A percentile compares a stretch with the other conserved stretches of the same genome.
Conservation (phyloP, 2,329 filamentous ascomycete species). For the Chaetothyriales sp. region DNA sequence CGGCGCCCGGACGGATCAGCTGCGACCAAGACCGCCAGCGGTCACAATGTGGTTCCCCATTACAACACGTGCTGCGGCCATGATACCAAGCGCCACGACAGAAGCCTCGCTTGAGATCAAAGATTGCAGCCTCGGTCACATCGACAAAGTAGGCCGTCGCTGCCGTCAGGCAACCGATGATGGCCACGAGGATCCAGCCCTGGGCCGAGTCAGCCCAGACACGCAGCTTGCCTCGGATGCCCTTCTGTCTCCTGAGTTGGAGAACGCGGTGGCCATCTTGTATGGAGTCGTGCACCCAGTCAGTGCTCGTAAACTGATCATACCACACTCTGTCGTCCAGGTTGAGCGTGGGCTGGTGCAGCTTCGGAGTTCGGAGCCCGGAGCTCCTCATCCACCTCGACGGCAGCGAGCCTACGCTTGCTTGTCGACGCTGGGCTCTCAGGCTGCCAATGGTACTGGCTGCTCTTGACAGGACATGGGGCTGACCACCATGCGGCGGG, state of each 20-base stretch:
- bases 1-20: constrained; percentile 40
- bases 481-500: constrained; percentile 2
- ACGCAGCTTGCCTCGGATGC: constrained; percentile 65
- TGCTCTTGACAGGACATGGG: background rate
- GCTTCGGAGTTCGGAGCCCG: constrained; percentile 14
- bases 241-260: constrained; percentile 64
- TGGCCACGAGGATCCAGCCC: constrained; percentile 83
- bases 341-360: constrained; percentile 39
- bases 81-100: constrained; percentile 60
- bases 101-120: constrained; percentile 84
- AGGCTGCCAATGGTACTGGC: background rate
- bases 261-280: constrained; percentile 85
- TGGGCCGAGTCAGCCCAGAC: constrained; percentile 75
- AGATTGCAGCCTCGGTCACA: constrained; percentile 69
- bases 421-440: background rate
- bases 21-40: constrained; percentile 54
- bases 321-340: constrained; percentile 91
- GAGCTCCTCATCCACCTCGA: constrained; percentile 11
- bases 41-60: constrained; percentile 40
- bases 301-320: constrained; percentile 92
- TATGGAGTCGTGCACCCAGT: constrained; percentile 97
- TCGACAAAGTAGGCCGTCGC: constrained; percentile 79
- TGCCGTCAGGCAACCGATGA: constrained; percentile 78
- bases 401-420: background rate
- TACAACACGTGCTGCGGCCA: constrained; percentile 55